A percentile compares a stretch with the other conserved stretches of the same genome.
Conservation (phyloP, 73 alveolate genomes). For the Tetrahymena borealis region DNA sequence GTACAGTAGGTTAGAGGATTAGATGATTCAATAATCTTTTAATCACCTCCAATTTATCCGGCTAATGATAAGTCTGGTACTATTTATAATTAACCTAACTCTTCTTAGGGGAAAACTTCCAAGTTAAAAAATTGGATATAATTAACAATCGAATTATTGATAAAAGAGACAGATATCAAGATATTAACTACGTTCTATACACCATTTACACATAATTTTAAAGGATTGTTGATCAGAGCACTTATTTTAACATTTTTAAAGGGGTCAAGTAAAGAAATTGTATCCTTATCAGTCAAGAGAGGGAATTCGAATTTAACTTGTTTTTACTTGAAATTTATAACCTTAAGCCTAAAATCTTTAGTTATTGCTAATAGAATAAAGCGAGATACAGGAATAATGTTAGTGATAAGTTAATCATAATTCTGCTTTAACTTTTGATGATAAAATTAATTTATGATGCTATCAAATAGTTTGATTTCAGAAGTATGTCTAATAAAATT, state of each 20-base stretch:
- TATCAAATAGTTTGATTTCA: not conserved
- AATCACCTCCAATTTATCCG: not conserved
- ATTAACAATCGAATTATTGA: not conserved
- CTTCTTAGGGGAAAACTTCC: not conserved
- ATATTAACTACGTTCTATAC: not conserved
- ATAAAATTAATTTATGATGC: not conserved
- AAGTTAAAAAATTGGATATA: not conserved
- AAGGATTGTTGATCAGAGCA: no score
- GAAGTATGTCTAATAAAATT: not conserved
- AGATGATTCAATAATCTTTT: not conserved
- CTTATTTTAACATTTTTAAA: not conserved
- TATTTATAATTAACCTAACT: not conserved
- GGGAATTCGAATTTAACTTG: not conserved
- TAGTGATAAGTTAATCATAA: not conserved
- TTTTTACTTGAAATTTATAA: not conserved
- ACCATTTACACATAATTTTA: no score
- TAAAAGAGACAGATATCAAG: not conserved
- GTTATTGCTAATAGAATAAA: not conserved
- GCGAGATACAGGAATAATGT: not conserved
- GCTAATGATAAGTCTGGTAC: not conserved
- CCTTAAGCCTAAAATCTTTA: not conserved
- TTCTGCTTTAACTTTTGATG: not conserved
- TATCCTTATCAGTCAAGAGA: not conserved
- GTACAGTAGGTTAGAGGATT: not conserved
- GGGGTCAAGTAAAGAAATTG: not conserved